These are phyloP conservation scores for Monosporascus sp. DNA, from an alignment of 2,329 filamentous ascomycete genomes.

Conservation along the genomic window DNA sequence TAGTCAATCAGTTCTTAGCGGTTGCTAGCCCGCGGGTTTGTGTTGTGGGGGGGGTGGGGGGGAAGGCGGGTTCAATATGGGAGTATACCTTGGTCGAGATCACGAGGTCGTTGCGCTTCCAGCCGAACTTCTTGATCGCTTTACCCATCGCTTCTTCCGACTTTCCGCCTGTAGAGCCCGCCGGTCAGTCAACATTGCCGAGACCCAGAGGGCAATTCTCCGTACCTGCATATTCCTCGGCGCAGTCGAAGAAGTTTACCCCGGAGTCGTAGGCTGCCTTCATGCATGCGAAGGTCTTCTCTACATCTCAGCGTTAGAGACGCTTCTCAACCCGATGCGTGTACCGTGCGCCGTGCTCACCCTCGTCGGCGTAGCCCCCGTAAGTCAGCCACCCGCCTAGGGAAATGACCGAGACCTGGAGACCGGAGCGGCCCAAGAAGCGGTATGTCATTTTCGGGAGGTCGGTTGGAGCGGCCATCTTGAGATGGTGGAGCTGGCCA, in stretches of 20 bases:
- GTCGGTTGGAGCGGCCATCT: slow-evolving; percentile 11
- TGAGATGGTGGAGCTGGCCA: neutral
- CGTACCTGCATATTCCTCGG: slow-evolving; percentile 35
- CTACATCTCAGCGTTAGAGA: slow-evolving; percentile 24
- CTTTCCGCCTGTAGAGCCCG: slow-evolving; percentile 48
- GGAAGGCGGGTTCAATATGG: no score
- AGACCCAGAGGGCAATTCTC: neutral
- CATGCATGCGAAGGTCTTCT: slow-evolving; percentile 56
- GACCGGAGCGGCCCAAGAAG: slow-evolving; percentile 63
- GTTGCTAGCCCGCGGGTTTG: neutral
- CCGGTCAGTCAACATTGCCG: neutral
- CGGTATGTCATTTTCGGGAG: slow-evolving; percentile 62
- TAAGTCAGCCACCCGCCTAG: slow-evolving; percentile 71
- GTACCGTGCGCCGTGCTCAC: slow-evolving; percentile 33
- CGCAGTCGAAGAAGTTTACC: slow-evolving; percentile 60
- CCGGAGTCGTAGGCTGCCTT: slow-evolving; percentile 55
- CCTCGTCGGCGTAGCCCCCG: slow-evolving; percentile 65
- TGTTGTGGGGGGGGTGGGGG: neutral
- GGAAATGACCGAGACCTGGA: slow-evolving; percentile 69
- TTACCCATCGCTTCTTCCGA: slow-evolving; percentile 60
- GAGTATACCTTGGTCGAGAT: slow-evolving; percentile 52
- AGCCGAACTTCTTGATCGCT: slow-evolving; percentile 54
- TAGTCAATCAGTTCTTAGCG: slow-evolving; percentile 19
- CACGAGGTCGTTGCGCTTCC: slow-evolving; percentile 57
- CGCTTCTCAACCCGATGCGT: neutral